Conservation (phyloP, 495 filamentous ascomycete genomes). For the Podospora pseudoanserina region DNA sequence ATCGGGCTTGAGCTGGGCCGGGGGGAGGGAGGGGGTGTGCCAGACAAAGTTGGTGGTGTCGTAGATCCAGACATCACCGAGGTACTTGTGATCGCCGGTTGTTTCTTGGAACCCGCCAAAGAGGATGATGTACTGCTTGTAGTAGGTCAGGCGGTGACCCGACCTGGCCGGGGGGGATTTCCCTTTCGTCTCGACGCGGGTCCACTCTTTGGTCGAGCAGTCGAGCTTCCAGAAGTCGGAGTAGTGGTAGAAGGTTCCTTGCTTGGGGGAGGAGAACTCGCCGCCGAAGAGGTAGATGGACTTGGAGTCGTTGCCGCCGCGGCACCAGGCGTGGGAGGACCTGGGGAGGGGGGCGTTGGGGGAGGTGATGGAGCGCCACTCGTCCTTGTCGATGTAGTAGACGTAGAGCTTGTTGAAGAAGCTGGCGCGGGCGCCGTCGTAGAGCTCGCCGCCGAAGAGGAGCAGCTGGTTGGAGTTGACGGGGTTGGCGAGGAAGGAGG, state of each 20-base stretch:
- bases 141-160: conserved; percentile 93
- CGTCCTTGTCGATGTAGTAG: conserved; percentile 78
- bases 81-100: conserved; percentile 85
- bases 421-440: conserved; percentile 59
- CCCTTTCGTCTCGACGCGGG: conserved; percentile 78
- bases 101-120: conserved; percentile 84
- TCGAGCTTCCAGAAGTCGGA: conserved; percentile 97
- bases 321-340: conserved; percentile 88
- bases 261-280: conserved; percentile 68
- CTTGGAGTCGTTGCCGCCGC: conserved; percentile 74
- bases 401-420: conserved; percentile 76
- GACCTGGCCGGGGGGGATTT: conserved; percentile 84
- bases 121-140: conserved; percentile 57
- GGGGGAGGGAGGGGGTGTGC: conserved; percentile 66
- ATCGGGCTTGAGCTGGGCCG: conserved; percentile 81
- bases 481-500: conserved; percentile 76
- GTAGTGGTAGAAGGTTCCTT: conserved; percentile 98
- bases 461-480: conserved; percentile 85
- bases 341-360: conserved; percentile 90
- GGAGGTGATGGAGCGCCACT: conserved; percentile 83
- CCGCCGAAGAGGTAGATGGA: conserved; percentile 91
- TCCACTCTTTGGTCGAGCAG: conserved; percentile 79
- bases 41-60: conserved; percentile 67
- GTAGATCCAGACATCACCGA: conserved; percentile 64
- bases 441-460: conserved; percentile 78